Base-by-base conservation (phyloP, 345 rosid species). In the Bretschneidera sinensis region DNA sequence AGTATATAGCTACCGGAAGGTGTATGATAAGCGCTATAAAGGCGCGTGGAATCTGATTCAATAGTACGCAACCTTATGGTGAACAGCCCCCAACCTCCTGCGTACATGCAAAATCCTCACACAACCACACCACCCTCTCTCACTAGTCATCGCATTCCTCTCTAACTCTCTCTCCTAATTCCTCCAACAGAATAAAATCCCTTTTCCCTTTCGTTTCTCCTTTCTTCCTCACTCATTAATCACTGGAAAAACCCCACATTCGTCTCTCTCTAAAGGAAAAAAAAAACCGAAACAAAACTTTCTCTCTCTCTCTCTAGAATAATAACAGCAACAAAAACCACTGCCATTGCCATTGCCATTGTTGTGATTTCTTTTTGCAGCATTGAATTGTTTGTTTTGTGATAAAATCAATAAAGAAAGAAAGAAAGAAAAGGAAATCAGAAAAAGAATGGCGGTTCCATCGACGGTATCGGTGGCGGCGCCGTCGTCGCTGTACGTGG, bases 401-500 rank as follows among this genome's bases (percentile, higher is more conserved):
- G n/a, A n/a, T n/a, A n/a, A n/a, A 6, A 4, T 28, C 23, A 39
- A 21, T 61, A 5, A 11, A 13, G 1, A 39, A 39, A 39, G 6
- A 39, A 39, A 39, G 1, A 39, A 39, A 39, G 6, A 39, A 39
- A 14, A 4, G 15, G 45, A 11, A 39, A 1, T 7, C 4, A 39
- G 35, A 39, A 14, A 39, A 1, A 11, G 1, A 39, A 81, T 78
- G 91, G 86, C 84, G 70, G 74, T 65, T 74, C 70, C 81, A 43
- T 54, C 77, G 56, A 43, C 79, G 64, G 69, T 74, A 64, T 59
- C 63, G 55, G 55, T 80, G 34, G 67, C 81, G 13, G 54, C 70
- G 35, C 73, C 75, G 55, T 77, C 74, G 52, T 85, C 91, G 24
- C 74, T 86, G 28, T 85, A 85, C 74, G 87, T 90, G 14, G 95